Conservation (phyloP, 2,329 filamentous ascomycete genomes). For the Ophiocordyceps camponoti-saundersi region DNA sequence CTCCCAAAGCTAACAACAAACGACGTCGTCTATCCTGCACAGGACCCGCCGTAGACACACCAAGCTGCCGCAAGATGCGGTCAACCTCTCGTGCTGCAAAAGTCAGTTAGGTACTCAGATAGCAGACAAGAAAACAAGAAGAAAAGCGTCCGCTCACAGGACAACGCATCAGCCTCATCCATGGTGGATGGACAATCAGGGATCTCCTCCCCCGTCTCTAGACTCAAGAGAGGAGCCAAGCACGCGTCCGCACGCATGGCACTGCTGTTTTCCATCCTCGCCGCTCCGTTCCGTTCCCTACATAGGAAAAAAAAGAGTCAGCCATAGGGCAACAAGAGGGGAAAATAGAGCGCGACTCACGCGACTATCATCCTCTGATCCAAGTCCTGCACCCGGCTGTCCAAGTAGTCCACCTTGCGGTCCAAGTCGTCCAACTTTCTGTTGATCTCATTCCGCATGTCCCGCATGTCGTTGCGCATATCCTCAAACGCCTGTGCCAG, state of each 20-base stretch:
- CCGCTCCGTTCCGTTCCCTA: neutral
- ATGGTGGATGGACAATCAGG: neutral
- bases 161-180: neutral
- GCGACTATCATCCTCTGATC: neutral
- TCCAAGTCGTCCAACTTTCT: neutral
- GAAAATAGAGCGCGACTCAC: neutral
- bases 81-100: neutral
- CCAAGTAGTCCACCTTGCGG: neutral
- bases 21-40: neutral
- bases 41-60: neutral
- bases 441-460: neutral
- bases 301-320: neutral
- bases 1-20: neutral
- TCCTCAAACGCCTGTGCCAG: neutral
- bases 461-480: neutral
- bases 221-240: neutral
- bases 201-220: neutral
- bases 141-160: neutral
- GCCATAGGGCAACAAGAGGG: neutral
- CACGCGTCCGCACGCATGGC: neutral
- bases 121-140: neutral
- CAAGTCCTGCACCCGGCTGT: neutral
- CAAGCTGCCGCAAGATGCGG: neutral
- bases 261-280: neutral
- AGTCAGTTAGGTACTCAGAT: neutral